Conservation (phyloP, 345 rosid genomes). For the Populus ilicifolia region DNA sequence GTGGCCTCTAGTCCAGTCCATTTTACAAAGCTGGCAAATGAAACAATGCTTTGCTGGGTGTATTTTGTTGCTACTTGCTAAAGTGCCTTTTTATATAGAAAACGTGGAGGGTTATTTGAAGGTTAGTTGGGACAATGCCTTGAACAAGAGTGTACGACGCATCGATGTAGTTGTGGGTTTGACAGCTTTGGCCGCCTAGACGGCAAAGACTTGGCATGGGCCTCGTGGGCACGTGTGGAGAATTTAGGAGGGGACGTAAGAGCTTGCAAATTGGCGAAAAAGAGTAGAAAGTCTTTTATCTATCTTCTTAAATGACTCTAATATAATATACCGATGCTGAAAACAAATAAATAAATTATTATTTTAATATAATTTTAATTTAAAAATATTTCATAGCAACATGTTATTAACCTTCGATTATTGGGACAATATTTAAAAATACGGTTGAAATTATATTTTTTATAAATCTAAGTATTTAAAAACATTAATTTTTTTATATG, state of each 20-base stretch:
- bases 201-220: conserved; percentile 13
- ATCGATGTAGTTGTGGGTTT: conserved; percentile 18
- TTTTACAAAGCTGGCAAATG: conserved; percentile 2
- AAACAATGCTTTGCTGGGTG: background rate
- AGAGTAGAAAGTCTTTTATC: background rate
- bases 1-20: conserved; percentile 72
- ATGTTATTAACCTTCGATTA: too few species aligned
- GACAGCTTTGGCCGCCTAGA: conserved; percentile 3
- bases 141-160: conserved; percentile 25
- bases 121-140: conserved; percentile 27
- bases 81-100: conserved; percentile 10
- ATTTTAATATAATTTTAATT: too few species aligned
- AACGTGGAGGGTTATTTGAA: background rate
- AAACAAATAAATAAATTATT: too few species aligned
- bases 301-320: too few species aligned
- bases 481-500: too few species aligned
- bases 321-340: too few species aligned
- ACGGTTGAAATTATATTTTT: too few species aligned
- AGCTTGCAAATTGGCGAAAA: background rate
- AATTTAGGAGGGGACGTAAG: background rate
- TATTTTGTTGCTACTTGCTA: background rate
- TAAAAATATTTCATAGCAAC: too few species aligned
- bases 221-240: conserved; percentile 2
- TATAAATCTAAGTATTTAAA: too few species aligned
- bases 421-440: accelerated